Evolutionary conservation across 139 green algal species (phyloP).

Genomic region (Coccomyxa sp.): DNA sequence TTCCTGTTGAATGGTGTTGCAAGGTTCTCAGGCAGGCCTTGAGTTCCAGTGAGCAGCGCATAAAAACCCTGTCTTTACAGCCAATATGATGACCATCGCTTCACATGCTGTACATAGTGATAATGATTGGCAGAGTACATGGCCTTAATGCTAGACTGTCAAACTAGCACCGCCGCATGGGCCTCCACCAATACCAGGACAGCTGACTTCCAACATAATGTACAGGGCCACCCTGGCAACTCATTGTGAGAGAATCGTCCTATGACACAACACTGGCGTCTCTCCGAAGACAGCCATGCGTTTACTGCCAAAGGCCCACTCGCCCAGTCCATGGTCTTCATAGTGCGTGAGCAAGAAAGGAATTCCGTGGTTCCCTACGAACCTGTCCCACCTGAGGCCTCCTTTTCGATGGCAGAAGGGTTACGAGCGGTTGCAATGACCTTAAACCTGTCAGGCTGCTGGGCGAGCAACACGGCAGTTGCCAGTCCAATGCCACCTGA

Average conservation of each 20-base stretch:
- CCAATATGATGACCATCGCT: not conserved
- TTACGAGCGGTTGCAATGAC: not conserved
- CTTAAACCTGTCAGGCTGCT: not conserved
- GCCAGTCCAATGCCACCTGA: not conserved
- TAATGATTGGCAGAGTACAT: not conserved
- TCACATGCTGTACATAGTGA: not conserved
- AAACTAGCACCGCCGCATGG: no score
- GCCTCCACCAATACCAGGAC: no score
- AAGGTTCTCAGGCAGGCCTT: not conserved
- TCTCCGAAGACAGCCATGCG: not conserved
- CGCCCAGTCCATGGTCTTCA: not conserved
- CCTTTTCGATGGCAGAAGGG: not conserved
- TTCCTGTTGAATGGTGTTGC: not conserved
- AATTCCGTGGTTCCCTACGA: not conserved
- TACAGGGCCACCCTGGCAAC: no score
- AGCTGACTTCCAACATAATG: no score
- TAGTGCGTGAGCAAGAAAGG: not conserved
- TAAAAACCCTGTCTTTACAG: not conserved
- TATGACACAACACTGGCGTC: not conserved
- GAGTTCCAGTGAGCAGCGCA: not conserved
- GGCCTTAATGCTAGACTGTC: not conserved
- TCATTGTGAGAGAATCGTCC: no score
- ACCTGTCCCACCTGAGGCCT: not conserved
- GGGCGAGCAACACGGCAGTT: not conserved
- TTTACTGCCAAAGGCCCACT: no score